phyloP scores from a whole-genome alignment of 345 rosid species.

The Toxicodendron radicans region DNA sequence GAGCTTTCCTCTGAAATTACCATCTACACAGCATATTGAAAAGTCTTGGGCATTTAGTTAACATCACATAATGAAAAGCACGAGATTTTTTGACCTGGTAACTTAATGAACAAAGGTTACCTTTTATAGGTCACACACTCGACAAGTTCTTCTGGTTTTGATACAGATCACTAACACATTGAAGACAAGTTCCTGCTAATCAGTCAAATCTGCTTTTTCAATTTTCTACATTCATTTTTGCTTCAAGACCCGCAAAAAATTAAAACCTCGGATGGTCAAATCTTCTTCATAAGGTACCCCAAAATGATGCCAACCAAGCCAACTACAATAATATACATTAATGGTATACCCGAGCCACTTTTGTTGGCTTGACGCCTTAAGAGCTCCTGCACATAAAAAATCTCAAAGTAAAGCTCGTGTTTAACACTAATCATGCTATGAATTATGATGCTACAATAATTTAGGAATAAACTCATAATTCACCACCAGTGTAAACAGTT shows the following conservation, averaged over 20 bases:
- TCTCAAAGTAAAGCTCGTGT: neutral
- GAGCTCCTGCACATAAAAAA: slow-evolving; percentile 51
- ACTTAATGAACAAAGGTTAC: slow-evolving; percentile 11
- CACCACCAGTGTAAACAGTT: neutral
- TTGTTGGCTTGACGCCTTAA: slow-evolving; percentile 48
- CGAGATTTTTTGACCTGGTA: neutral
- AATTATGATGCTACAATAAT: neutral
- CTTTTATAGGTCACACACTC: slow-evolving; percentile 24
- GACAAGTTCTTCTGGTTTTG: slow-evolving; percentile 20
- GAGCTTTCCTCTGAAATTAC: neutral
- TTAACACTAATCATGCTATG: neutral
- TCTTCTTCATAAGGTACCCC: slow-evolving; percentile 71
- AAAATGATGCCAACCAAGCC: slow-evolving; percentile 69
- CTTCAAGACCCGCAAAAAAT: slow-evolving; percentile 8
- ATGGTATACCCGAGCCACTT: slow-evolving; percentile 42
- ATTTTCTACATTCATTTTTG: slow-evolving; percentile 23
- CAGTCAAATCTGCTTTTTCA: slow-evolving; percentile 25
- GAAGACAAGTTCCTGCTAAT: slow-evolving; percentile 23
- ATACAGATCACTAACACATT: slow-evolving; percentile 24
- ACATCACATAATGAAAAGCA: neutral
- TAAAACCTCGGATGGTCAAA: slow-evolving; percentile 31
- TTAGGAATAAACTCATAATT: neutral
- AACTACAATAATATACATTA: slow-evolving; percentile 54
- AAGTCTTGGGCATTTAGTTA: neutral
- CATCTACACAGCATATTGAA: neutral